Evolutionary conservation across 106 monocot species (phyloP), one percentile per base, ranked within the genome.

Genomic region (Chionographis japonica): DNA sequence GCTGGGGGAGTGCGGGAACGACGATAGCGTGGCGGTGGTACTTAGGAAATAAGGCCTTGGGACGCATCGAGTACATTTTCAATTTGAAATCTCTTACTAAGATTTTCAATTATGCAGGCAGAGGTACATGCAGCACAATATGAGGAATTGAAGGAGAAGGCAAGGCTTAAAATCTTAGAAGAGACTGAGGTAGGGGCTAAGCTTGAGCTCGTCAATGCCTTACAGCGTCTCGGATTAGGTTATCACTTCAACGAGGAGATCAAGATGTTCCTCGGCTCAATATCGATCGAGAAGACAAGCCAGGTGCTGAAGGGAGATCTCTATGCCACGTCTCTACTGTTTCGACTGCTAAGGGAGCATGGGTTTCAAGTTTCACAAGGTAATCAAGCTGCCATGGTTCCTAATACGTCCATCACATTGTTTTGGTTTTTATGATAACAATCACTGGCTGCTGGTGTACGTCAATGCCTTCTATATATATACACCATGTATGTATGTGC

Each of bases 191-290:
- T 60, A 2, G 69, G 49, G 17, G 19, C 40, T 27, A 38, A 9
- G 37, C 71, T 71, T 37, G 71, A 71, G 71, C 61, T 71, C 11
- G 11, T 71, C 15, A 61, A 71, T 58, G 71, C 36, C 10, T 12
- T 71, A 3, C 27, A 43, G 9, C 71, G 12, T 13, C 71, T 71
- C 38, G 71, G 71, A 8, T 9, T 71, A 35, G 71, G 18, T 7
- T 61, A 71, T 43, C 71, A 61, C 71, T 71, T 71, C 40, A 10
- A 52, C 12, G 20, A 61, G 36, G 71, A 71, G 61, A 61, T 71
- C 36, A 50, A 13, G 51, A 2, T 37, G 15, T 60, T 12, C 8
- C 50, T 71, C 4, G 50, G 43, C 15, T 37, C 61, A 20, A 14
- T 71, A 18, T 71, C 49, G 3, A 35, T 8, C 16, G 52, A 60